phyloP scores from a whole-genome alignment of 768 basidiomycete genomes.

The Cyathus striatus region DNA sequence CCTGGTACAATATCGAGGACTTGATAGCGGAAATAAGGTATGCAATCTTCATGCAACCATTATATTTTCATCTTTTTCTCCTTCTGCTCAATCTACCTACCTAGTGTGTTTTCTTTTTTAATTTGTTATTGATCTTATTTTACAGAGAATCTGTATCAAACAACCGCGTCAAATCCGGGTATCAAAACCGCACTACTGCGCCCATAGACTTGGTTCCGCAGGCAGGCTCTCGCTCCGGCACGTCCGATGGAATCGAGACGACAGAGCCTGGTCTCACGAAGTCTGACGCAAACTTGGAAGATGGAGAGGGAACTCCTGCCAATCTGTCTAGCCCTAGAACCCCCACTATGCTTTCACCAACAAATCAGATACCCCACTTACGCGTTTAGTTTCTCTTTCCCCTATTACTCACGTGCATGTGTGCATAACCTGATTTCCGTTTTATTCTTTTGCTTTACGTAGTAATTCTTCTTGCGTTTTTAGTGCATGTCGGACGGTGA shows the following conservation, averaged over 20 bases:
- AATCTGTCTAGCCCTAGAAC: constrained; percentile 18
- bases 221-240: constrained; percentile 64
- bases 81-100: too few relatives aligned
- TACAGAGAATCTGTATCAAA: constrained; percentile 77
- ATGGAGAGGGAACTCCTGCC: constrained; percentile 24
- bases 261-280: constrained; percentile 45
- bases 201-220: constrained; percentile 73
- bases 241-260: constrained; percentile 60
- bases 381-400: constrained; percentile 34
- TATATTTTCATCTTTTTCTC: constrained; percentile 3
- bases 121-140: too few relatives aligned
- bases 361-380: constrained; percentile 34
- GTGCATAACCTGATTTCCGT: too few relatives aligned
- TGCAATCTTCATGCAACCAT: constrained; percentile 11
- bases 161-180: constrained; percentile 79
- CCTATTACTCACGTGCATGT: too few relatives aligned
- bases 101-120: too few relatives aligned
- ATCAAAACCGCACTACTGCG: constrained; percentile 47
- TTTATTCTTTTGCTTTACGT: too few relatives aligned
- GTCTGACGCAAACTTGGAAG: constrained; percentile 37
- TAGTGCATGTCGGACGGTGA: too few relatives aligned
- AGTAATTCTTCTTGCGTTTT: too few relatives aligned
- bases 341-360: constrained; percentile 24
- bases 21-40: constrained; percentile 80
- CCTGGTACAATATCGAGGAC: constrained; percentile 76